A percentile compares a stretch with the other conserved stretches of the same genome.
Evolutionary conservation across 164 flowering plant genomes (phyloP).

Genomic region (Liquidambar formosana): DNA sequence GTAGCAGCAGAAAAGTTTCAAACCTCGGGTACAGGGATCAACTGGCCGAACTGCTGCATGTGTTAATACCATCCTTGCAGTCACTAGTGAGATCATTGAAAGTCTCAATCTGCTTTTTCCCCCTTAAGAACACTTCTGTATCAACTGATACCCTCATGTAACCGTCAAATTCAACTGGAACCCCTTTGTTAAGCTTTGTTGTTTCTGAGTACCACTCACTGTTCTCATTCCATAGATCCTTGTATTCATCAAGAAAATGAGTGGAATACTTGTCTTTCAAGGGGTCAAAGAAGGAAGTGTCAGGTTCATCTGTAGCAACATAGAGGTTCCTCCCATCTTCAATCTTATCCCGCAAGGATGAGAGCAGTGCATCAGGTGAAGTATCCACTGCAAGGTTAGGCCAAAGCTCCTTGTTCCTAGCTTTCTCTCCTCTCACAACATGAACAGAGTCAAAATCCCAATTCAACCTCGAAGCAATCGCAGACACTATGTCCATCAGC

Average conservation of each 20-base stretch:
- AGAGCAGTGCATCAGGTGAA: constrained; percentile 66
- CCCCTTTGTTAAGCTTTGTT: constrained; percentile 62
- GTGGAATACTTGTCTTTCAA: constrained; percentile 81
- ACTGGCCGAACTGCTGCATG: constrained; percentile 44
- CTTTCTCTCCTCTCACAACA: constrained; percentile 85
- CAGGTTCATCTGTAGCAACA: constrained; percentile 74
- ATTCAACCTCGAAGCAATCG: constrained; percentile 50
- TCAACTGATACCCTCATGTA: constrained; percentile 88
- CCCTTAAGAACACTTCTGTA: constrained; percentile 89
- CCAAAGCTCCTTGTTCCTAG: constrained; percentile 63
- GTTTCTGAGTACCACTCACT: constrained; percentile 88
- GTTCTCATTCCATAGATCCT: constrained; percentile 79
- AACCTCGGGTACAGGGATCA: constrained; percentile 8
- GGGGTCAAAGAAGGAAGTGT: constrained; percentile 72
- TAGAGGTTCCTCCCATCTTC: constrained; percentile 82
- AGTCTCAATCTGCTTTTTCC: constrained; percentile 87
- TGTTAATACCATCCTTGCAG: constrained; percentile 69
- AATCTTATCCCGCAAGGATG: constrained; percentile 63
- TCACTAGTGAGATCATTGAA: constrained; percentile 87
- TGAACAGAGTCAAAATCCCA: constrained; percentile 91
- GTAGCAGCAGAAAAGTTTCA: constrained; percentile 1
- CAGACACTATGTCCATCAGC: constrained; percentile 62
- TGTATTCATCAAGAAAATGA: constrained; percentile 84
- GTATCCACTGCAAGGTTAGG: constrained; percentile 71
- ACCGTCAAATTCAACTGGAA: constrained; percentile 83